Evolutionary conservation across 768 basidiomycete genomes (phyloP), one percentile per base, ranked within the genome.

Genomic region (Boletellus ananas): DNA sequence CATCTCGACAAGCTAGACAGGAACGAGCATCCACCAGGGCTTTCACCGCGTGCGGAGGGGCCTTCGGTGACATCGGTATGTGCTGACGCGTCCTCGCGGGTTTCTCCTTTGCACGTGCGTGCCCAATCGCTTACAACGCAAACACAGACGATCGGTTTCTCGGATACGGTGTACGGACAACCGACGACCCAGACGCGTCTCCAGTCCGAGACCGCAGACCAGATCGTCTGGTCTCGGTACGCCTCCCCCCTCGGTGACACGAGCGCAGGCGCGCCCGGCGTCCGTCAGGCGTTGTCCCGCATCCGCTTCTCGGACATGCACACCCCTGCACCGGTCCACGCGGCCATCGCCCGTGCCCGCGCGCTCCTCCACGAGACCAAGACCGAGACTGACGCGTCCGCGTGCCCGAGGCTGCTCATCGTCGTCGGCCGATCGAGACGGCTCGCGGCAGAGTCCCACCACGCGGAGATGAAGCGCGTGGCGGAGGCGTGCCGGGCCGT

Each of bases 161-260:
- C 79, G 0, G 88, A 91, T 62, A 90, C 88, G 0, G 72, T 86
- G 11, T 90, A 92, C 54, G 84, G 80, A 1, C 75, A 79, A 40
- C 70, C 71, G 3, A 80, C 75, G 41, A 86, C 87, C 0, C 79
- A 86, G 54, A 81, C 75, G 20, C 77, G 78, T 6, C 58, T 95
- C 53, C 83, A 85, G 52, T 92, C 89, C 1, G 86, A 90, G 47
- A 90, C 86, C 0, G 93, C 92, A 0, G 94, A 97, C 63, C 81
- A 83, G 54, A 72, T 93, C 43, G 65, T 76, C 1, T 94, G 93
- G 90, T 69, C 70, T 1, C 79, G 74, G 44, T 92, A 84, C 59
- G 75, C 81, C 1, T 52, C 70, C 8, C 65, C 69, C 0, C 17
- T 29, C 0, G 6, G 18, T 37, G 29, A 59, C 52, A 2, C 35